Base-by-base conservation (phyloP, 169 alveolate species). In the Cryptosporidium canis region DNA sequence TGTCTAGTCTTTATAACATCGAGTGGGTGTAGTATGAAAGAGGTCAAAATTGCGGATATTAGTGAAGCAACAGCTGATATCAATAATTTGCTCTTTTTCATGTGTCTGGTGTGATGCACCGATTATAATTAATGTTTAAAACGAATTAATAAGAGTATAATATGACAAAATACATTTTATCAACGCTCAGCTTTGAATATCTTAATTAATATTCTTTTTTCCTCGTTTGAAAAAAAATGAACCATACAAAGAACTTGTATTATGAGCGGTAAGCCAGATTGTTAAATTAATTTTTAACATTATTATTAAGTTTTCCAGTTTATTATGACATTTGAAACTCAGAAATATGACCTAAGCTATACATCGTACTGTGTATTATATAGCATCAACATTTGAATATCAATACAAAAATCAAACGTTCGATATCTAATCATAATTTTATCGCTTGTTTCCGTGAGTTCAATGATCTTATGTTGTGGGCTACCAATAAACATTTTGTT, bases 1-100 rank as follows among this genome's bases (percentile, higher is more conserved):
- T 77, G 87, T 24, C 87, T 31, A 33, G 87, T 77, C 63, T 58
- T 77, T 35, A 77, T 64, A 1, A 77, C 87, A 77, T 77, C 87
- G 14, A 77, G 29, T 27, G 87, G 87, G 16, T 77, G 87, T 27
- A 77, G 44, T 5, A 77, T 31, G 14, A 77, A 7, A 11, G 87
- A 77, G n/a, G 87, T 61, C 18, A 63, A 35, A 24, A 77, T 21
- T 56, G 87, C 71, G 21, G 87, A 77, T 14, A 77, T 35, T 0
- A 77, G 55, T 18, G 87, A 77, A 1, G 72, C 33, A 18, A 41
- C 24, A 58, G 87, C 55, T 21, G 87, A 18, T 58, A 77, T 5
- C 44, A 71, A 29, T 8, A 71, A 47, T 24, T 67, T 48, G 14
- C n/a, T 24, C 9, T 67, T 43, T 21, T 39, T 67, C 83, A 67